Evolutionary conservation across 768 basidiomycete species (phyloP), one percentile per base, ranked within the genome.

Genomic region (Daedaleopsis nitida): DNA sequence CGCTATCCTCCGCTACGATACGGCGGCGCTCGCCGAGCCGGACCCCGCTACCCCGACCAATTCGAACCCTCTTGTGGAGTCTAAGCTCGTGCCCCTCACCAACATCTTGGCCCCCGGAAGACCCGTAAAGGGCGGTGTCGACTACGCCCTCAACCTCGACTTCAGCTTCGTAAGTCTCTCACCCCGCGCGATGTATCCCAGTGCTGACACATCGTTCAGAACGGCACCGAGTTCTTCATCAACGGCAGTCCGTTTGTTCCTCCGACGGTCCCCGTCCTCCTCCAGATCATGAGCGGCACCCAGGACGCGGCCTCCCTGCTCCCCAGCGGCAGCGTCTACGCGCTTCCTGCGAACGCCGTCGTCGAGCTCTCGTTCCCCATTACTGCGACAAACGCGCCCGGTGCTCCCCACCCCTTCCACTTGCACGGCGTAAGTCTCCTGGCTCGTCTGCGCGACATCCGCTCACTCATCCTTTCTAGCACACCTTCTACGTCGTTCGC

Each of bases 1-100:
- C 45, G 85, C 83, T 3, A 83, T 86, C 57, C 68, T 86, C 39
- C 76, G 81, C 54, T 86, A 86, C 58, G 66, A 35, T 0, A 80
- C 79, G n/a, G 85, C 84, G 0, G 57, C 51, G n/a, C 60, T 64
- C 11, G 21, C 57, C 34, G 83, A 86, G 37, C 85, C 85, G 5
- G 74, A 72, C 1, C 78, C 75, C 0, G 2, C 58, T 9, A 67
- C 65, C 42, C 76, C 42, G 53, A 67, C 55, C 9, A 67, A 62
- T 42, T 66, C 53, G 54, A 72, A 73, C 17, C 64, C 73, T 0
- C 73, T 84, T 42, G 34, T 68, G 2, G 82, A 84, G 59, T 69
- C 69, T 10, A 64, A 69, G 37, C 74, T 85, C 0, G 80, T 80
- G 42, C 70, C 78, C 0, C 68, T 77, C 11, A n/a, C 43, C 7